Percentiles rank a stretch among this genome's conserved stretches.
phyloP scores from a whole-genome alignment of 2,329 filamentous ascomycete species.

The Colletotrichum echinochloae region DNA sequence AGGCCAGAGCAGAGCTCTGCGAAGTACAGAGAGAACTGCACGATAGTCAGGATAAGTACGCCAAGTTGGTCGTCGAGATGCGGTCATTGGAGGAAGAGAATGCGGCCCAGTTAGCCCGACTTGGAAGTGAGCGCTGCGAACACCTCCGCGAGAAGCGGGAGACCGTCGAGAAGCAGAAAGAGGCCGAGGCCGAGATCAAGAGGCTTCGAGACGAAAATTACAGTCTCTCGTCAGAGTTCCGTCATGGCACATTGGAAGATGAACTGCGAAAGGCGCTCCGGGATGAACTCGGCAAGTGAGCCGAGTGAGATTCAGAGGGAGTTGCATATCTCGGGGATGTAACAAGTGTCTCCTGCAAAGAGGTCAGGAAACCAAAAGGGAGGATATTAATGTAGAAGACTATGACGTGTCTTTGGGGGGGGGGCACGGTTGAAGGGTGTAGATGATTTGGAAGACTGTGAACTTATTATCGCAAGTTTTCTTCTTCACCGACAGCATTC shows the following conservation, averaged over 20 bases:
- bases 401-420: too few relatives aligned
- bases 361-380: neutral
- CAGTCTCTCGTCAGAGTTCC: neutral
- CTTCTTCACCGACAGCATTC: neutral
- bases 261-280: neutral
- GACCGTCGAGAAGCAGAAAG: neutral
- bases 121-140: constrained; percentile 12
- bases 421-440: neutral
- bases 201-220: neutral
- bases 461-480: too few relatives aligned
- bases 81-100: neutral
- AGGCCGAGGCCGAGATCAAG: neutral
- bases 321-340: neutral
- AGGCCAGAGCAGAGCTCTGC: neutral
- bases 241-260: neutral
- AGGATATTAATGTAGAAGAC: neutral
- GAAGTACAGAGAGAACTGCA: neutral
- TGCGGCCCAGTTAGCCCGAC: neutral
- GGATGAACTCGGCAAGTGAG: neutral
- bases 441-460: neutral
- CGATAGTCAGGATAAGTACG: neutral
- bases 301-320: neutral
- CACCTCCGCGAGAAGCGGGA: neutral
- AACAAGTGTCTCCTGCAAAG: neutral
- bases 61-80: neutral